Base-by-base conservation (phyloP, 1,284 basidiomycete genomes). In the Ustilago cynodontis region DNA sequence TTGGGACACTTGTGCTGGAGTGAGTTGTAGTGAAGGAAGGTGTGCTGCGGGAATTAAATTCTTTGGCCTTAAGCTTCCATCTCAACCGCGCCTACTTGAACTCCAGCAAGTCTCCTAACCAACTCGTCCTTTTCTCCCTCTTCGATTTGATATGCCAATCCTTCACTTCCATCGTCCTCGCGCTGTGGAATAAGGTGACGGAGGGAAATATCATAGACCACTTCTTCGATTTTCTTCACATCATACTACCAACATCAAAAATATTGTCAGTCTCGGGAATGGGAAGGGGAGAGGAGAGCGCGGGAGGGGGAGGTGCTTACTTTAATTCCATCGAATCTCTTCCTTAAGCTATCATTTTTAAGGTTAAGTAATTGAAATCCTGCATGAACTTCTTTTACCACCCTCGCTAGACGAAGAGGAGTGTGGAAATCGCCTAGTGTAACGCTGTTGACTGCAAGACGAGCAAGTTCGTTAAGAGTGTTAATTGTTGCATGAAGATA, bases 281-380 rank as follows among this genome's bases (percentile, higher is more conserved):
- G 3, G 33, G 8, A 35, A 14, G 11, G 22, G n/a, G n/a, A 22
- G 47, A 20, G 11, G 35, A 33, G 16, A 14, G 54, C 18, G 24
- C 5, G 59, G 50, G 28, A 52, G 5, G 50, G 50, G 28, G 14
- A 18, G 13, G 24, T 14, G 35, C 77, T 20, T 59, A 81, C 81
- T 67, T 85, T 86, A 54, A 86, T 73, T 11, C 71, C 71, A 63
- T 86, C 85, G 66, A 83, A 85, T 22, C 84, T 61, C 55, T 84
- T 85, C 20, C 83, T 61, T 26, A 85, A 55, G 0, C 43, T 41
- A 61, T 86, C 84, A 52, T 86, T 86, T 60, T 86, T 86, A 6
- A 86, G 71, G 43, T 86, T 86, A 2, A 86, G 62, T 50, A 86
- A 56, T 52, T 82, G 80, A 54, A 86, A 86, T 8, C 80, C 83